These are phyloP conservation scores for Gossypium trilobum DNA, from an alignment of 441 rosid species.

Conservation along the genomic window DNA sequence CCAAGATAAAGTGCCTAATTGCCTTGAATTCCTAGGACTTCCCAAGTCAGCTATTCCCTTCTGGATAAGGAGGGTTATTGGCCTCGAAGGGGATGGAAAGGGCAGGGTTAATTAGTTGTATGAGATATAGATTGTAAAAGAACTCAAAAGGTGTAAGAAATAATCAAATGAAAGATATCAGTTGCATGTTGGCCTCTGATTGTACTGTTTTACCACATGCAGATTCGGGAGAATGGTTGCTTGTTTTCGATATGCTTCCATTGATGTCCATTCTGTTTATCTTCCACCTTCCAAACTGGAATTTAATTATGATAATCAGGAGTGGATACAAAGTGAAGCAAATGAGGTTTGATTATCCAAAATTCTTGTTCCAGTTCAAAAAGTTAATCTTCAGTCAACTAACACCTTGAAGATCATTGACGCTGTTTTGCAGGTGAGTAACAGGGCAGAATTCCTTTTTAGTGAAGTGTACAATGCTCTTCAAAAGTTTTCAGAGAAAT, in stretches of 20 bases:
- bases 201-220: slow-evolving; percentile 19
- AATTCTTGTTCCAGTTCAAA: slow-evolving; percentile 10
- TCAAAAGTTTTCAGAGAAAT: slow-evolving; percentile 36
- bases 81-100: neutral
- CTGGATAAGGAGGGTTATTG: slow-evolving; percentile 6
- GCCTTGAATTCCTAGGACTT: neutral
- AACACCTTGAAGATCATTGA: slow-evolving; percentile 10
- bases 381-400: slow-evolving; percentile 9
- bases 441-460: slow-evolving; percentile 47
- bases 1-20: neutral
- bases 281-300: slow-evolving; percentile 63
- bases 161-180: neutral
- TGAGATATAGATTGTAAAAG: neutral
- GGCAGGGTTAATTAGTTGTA: neutral
- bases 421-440: slow-evolving; percentile 34
- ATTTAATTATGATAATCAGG: slow-evolving; percentile 45
- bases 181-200: slow-evolving; percentile 20
- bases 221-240: slow-evolving; percentile 73
- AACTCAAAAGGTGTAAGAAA: neutral
- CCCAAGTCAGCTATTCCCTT: neutral
- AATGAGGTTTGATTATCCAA: slow-evolving; percentile 30
- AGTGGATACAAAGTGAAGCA: slow-evolving; percentile 44
- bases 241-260: slow-evolving; percentile 72
- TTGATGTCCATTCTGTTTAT: slow-evolving; percentile 53
- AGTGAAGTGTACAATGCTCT: slow-evolving; percentile 42